phyloP scores from a whole-genome alignment of 1,139 yeast species.

The Pneumocystis oryctolagi region DNA sequence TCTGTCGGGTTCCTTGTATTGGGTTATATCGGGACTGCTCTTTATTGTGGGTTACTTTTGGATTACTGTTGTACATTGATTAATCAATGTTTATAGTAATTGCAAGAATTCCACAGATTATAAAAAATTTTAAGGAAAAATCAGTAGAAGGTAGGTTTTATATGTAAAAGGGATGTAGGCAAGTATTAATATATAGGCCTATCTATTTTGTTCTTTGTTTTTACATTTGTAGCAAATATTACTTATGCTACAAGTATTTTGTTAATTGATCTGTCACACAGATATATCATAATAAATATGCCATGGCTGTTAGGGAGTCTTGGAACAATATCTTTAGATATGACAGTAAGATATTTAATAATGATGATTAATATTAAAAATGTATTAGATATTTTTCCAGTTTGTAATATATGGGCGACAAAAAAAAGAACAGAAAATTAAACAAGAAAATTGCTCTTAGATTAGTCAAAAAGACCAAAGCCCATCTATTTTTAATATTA shows the following conservation, averaged over 20 bases:
- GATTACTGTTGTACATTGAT: neutral
- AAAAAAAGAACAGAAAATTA: too few species aligned
- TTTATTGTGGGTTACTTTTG: neutral
- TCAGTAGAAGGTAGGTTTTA: neutral
- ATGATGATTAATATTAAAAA: neutral
- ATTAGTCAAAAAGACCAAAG: conserved; percentile 19
- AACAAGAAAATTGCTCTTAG: neutral
- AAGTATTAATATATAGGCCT: neutral
- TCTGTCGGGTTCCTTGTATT: neutral
- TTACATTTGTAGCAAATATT: neutral
- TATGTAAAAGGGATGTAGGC: neutral
- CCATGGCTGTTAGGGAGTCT: neutral
- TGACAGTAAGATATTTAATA: neutral
- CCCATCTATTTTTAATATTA: conserved; percentile 7
- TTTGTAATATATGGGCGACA: neutral
- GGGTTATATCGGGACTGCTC: neutral
- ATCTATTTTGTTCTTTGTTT: neutral
- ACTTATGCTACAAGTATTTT: neutral
- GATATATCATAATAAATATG: neutral
- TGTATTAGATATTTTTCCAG: neutral
- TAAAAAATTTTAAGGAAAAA: neutral
- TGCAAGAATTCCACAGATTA: neutral
- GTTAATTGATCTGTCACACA: neutral
- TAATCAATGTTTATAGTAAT: neutral
- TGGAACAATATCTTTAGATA: neutral